Evolutionary conservation across 1,284 basidiomycete species (phyloP).

Genomic region (Apiotrichum mycotoxinovorans): DNA sequence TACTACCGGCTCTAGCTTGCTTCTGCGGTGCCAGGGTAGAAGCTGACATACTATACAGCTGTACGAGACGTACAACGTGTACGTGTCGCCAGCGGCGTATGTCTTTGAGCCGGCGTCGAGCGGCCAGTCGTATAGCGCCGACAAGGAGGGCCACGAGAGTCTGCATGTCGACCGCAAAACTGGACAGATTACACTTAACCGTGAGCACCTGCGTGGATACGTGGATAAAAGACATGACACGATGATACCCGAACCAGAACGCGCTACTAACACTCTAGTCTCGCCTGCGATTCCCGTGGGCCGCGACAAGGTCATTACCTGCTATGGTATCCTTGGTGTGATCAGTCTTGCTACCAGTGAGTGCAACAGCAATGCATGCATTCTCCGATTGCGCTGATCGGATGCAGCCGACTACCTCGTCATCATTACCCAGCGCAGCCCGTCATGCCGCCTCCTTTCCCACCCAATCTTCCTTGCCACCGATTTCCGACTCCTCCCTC

Average conservation of each 20-base stretch:
- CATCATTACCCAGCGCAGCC: conserved; percentile 78
- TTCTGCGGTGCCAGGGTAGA: too few species aligned
- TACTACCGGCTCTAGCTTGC: not conserved
- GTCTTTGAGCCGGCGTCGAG: conserved; percentile 46
- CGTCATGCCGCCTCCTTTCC: conserved; percentile 72
- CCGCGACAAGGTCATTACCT: conserved; percentile 52
- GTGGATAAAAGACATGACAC: not conserved
- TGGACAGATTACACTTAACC: conserved; percentile 46
- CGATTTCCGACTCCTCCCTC: conserved; percentile 86
- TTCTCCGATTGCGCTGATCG: not conserved
- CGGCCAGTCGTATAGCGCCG: conserved; percentile 11
- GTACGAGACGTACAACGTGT: conserved; percentile 50
- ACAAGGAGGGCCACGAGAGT: conserved; percentile 46
- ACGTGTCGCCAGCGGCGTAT: conserved; percentile 47
- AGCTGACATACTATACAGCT: conserved; percentile 31
- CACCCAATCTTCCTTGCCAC: conserved; percentile 85
- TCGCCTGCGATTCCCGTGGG: conserved; percentile 45
- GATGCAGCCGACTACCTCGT: conserved; percentile 83
- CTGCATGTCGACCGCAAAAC: conserved; percentile 50
- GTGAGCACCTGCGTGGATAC: conserved; percentile 29
- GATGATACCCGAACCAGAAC: not conserved
- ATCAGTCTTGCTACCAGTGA: conserved; percentile 79
- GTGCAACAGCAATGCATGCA: conserved; percentile 38
- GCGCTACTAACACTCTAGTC: conserved; percentile 14
- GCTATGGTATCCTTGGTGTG: conserved; percentile 80